Conservation (phyloP, 2,329 filamentous ascomycete species). For the Fusarium agapanthi region DNA sequence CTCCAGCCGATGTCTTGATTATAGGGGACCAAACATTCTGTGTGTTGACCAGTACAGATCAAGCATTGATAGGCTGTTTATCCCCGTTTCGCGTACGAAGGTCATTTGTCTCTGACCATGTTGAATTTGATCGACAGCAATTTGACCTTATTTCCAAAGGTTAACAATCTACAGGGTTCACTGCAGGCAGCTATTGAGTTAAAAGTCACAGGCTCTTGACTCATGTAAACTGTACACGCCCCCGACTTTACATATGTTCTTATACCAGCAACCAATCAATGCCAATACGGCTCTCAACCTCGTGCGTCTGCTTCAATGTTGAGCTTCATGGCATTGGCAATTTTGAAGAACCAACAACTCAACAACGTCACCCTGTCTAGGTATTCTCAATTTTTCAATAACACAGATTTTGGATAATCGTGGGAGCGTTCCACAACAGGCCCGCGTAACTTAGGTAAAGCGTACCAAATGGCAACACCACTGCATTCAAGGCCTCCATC, state of each 20-base stretch:
- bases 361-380: constrained; percentile 4
- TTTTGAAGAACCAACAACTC: constrained; percentile 3
- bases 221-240: constrained; percentile 16
- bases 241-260: background rate
- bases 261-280: background rate
- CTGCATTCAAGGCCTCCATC: constrained; percentile 10
- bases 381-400: constrained; percentile 11
- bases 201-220: constrained; percentile 7
- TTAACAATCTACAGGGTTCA: background rate
- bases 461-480: constrained; percentile 21
- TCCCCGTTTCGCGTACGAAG: constrained; percentile 7
- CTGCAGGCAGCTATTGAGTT: background rate
- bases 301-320: background rate
- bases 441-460: constrained; percentile 3
- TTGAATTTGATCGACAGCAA: background rate
- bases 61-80: constrained; percentile 6
- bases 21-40: background rate
- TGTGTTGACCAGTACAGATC: background rate
- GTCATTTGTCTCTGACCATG: background rate
- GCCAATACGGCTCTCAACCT: background rate
- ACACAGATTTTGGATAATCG: constrained; percentile 3
- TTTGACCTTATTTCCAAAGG: background rate
- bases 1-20: constrained; percentile 3
- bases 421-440: constrained; percentile 16
- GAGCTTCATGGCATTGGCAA: background rate